A percentile compares a stretch with the other conserved stretches of the same genome.
phyloP scores from a whole-genome alignment of 768 basidiomycete species.

The Epithele typhae region DNA sequence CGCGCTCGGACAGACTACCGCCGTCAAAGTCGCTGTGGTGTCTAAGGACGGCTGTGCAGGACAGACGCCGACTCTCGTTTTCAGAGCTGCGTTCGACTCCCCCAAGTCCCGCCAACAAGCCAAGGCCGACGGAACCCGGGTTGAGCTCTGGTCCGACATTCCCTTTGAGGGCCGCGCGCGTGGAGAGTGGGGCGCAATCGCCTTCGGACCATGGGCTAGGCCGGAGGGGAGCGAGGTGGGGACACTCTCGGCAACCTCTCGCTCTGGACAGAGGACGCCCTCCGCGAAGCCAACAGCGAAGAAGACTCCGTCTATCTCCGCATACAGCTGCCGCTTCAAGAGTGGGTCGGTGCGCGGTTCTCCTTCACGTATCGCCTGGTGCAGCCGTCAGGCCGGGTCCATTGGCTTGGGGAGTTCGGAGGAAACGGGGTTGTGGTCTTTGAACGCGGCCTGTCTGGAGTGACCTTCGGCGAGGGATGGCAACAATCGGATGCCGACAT shows the following conservation, averaged over 20 bases:
- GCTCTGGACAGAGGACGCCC: constrained; percentile 2
- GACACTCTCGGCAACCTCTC: constrained; percentile 3
- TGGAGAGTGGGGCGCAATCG: constrained; percentile 23
- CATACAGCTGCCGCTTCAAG: constrained; percentile 9
- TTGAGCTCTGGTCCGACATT: constrained; percentile 29
- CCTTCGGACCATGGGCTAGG: constrained; percentile 11
- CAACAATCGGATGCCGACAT: constrained; percentile 9
- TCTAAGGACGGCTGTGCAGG: constrained; percentile 1
- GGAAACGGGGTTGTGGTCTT: constrained; percentile 21
- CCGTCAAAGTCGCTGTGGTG: constrained; percentile 6
- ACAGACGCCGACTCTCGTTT: constrained; percentile 13
- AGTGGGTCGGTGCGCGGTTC: constrained; percentile 10
- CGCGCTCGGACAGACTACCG: constrained; percentile 17
- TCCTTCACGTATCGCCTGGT: constrained; percentile 27
- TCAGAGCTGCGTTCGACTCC: constrained; percentile 22
- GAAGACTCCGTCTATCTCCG: constrained; percentile 15
- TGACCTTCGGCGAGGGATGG: constrained; percentile 16
- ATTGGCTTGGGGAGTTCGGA: constrained; percentile 24
- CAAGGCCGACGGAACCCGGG: constrained; percentile 14
- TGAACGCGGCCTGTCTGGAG: constrained; percentile 14
- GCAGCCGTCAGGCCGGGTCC: constrained; percentile 18
- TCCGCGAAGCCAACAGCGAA: not conserved
- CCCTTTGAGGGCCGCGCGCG: constrained; percentile 14
- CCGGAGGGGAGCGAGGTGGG: not conserved
- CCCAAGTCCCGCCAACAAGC: constrained; percentile 18